A percentile compares a stretch with the other conserved stretches of the same genome.
Evolutionary conservation across 805 yeast species (phyloP).

Genomic region (Candida easanensis): DNA sequence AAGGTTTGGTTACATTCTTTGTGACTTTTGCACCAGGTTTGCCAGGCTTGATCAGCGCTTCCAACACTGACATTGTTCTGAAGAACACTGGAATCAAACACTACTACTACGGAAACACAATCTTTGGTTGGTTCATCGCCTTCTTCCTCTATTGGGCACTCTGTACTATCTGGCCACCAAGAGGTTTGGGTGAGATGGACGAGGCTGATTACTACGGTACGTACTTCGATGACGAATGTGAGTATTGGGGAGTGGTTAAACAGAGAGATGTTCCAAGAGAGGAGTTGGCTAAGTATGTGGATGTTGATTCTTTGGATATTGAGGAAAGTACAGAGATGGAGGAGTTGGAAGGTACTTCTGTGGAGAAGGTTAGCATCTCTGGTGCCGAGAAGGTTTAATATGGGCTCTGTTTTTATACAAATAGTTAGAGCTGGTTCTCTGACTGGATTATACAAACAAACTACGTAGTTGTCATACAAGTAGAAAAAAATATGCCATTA

Average conservation of each 20-base stretch:
- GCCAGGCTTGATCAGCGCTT: slow-evolving; percentile 44
- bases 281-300: too few relatives aligned
- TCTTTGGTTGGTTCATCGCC: slow-evolving; percentile 40
- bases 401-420: too few relatives aligned
- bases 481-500: background rate
- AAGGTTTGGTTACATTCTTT: slow-evolving; percentile 38
- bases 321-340: too few relatives aligned
- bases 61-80: slow-evolving; percentile 21
- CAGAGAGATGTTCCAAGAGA: too few relatives aligned
- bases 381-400: too few relatives aligned
- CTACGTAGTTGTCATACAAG: too few relatives aligned
- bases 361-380: too few relatives aligned
- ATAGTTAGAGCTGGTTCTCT: too few relatives aligned
- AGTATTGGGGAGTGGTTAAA: slow-evolving; percentile 5
- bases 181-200: slow-evolving; percentile 13
- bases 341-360: too few relatives aligned
- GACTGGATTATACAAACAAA: too few relatives aligned
- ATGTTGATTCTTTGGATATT: too few relatives aligned
- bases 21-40: slow-evolving; percentile 44
- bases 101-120: slow-evolving; percentile 43
- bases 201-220: slow-evolving; percentile 15
- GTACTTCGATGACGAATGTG: slow-evolving; percentile 10
- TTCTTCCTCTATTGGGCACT: slow-evolving; percentile 34
- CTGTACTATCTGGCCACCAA: slow-evolving; percentile 8
- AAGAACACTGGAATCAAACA: slow-evolving; percentile 36